Evolutionary conservation across 208 protist genomes (phyloP).

Genomic region (Leishmania braziliensis): DNA sequence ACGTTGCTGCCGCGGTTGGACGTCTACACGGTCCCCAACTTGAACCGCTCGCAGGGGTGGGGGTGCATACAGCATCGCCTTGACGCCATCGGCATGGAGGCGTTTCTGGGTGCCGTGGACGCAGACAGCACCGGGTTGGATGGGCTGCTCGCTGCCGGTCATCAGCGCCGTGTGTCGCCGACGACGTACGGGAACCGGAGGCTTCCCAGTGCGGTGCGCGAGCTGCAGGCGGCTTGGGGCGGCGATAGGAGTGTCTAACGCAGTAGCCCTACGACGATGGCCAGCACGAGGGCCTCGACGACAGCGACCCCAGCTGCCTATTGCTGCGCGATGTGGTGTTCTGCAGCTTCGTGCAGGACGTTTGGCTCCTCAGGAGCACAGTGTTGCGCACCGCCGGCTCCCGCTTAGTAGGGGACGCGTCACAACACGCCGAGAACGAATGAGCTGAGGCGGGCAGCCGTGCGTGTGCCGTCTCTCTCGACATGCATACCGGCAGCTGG

Average conservation of each 20-base stretch:
- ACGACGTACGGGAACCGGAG: slow-evolving; percentile 78
- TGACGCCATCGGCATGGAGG: slow-evolving; percentile 67
- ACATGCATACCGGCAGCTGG: too few species aligned
- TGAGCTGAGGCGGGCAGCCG: neutral
- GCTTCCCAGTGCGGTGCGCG: slow-evolving; percentile 81
- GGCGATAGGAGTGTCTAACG: slow-evolving; percentile 53
- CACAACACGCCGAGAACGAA: neutral
- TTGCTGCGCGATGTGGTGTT: slow-evolving; percentile 72
- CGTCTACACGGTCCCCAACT: slow-evolving; percentile 83
- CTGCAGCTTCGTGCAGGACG: slow-evolving; percentile 84
- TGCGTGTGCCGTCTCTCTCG: too few species aligned
- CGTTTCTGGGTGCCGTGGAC: slow-evolving; percentile 69
- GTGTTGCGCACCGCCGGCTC: slow-evolving; percentile 83
- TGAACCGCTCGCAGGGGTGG: slow-evolving; percentile 67
- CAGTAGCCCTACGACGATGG: slow-evolving; percentile 71
- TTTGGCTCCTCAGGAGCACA: slow-evolving; percentile 75
- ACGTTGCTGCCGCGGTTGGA: slow-evolving; percentile 77
- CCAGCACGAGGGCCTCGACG: slow-evolving; percentile 68
- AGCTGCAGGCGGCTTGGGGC: slow-evolving; percentile 71
- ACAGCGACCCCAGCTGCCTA: slow-evolving; percentile 56
- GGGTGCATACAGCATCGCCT: slow-evolving; percentile 73
- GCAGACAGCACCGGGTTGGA: slow-evolving; percentile 89
- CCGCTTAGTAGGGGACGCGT: slow-evolving; percentile 44
- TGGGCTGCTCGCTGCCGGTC: slow-evolving; percentile 78
- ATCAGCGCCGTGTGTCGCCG: slow-evolving; percentile 57